These are phyloP conservation scores for Pholiota adiposa DNA, from an alignment of 1,284 basidiomycete species.

Conservation along the genomic window DNA sequence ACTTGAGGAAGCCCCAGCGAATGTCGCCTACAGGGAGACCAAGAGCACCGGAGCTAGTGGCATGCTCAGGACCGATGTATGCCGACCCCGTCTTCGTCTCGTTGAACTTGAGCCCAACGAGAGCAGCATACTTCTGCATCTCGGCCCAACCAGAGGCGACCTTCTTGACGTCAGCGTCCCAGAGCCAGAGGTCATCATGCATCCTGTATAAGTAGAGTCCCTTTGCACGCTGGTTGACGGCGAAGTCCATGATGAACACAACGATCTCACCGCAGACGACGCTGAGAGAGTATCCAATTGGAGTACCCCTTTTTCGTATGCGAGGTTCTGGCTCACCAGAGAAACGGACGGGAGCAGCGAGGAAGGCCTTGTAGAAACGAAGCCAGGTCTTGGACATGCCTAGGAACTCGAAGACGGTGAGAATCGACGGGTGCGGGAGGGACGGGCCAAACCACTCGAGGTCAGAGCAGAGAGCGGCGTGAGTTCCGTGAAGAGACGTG, in stretches of 20 bases:
- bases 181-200: constrained; percentile 49
- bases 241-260: constrained; percentile 47
- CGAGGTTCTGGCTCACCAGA: constrained; percentile 32
- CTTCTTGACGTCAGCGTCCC: constrained; percentile 35
- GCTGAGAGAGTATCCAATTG: constrained; percentile 40
- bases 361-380: constrained; percentile 40
- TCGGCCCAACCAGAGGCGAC: constrained; percentile 41
- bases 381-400: constrained; percentile 42
- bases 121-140: constrained; percentile 39
- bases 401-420: constrained; percentile 43
- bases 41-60: not conserved
- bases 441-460: constrained; percentile 52
- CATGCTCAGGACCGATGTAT: constrained; percentile 29
- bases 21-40: constrained; percentile 40
- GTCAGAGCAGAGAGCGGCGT: constrained; percentile 42
- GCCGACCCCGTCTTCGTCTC: constrained; percentile 43
- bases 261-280: constrained; percentile 41
- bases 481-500: constrained; percentile 34
- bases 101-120: constrained; percentile 44
- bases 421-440: constrained; percentile 42
- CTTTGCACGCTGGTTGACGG: constrained; percentile 42
- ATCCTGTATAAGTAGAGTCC: constrained; percentile 46
- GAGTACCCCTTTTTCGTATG: constrained; percentile 39
- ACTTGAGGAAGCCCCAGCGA: constrained; percentile 46
- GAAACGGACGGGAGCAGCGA: constrained; percentile 39